Evolutionary conservation across 1,139 yeast species (phyloP).

Genomic region (Yamadazyma atmosphaerica): DNA sequence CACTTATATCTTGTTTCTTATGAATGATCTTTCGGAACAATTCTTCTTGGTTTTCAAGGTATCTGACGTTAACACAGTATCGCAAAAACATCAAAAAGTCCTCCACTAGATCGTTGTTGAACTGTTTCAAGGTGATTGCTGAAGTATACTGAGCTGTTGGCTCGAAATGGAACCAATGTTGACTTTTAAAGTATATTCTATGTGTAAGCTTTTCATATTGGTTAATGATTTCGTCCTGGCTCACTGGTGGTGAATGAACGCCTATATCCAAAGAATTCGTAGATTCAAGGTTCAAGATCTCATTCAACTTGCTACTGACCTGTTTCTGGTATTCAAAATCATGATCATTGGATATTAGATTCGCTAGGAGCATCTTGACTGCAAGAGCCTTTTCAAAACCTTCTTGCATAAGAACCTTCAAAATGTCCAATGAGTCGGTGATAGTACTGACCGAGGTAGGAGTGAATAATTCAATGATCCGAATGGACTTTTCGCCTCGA

Average conservation of each 20-base stretch:
- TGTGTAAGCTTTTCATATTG: slow-evolving; percentile 4
- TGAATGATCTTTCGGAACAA: slow-evolving; percentile 7
- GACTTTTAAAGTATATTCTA: slow-evolving; percentile 9
- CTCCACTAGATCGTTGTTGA: slow-evolving; percentile 10
- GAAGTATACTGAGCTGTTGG: not conserved
- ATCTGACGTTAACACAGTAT: slow-evolving; percentile 2
- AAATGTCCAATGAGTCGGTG: slow-evolving; percentile 26
- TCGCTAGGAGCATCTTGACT: slow-evolving; percentile 24
- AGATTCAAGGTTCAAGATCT: slow-evolving; percentile 4
- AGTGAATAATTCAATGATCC: slow-evolving; percentile 55
- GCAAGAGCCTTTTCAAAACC: slow-evolving; percentile 29
- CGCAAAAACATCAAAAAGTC: slow-evolving; percentile 12
- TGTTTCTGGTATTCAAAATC: slow-evolving; percentile 37
- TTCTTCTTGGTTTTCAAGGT: not conserved
- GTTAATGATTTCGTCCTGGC: slow-evolving; percentile 12
- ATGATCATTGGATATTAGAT: slow-evolving; percentile 19
- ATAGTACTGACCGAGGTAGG: slow-evolving; percentile 16
- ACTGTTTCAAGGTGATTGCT: not conserved
- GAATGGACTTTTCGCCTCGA: slow-evolving; percentile 45
- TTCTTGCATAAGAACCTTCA: slow-evolving; percentile 25
- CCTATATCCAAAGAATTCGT: slow-evolving; percentile 9
- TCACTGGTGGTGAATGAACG: not conserved
- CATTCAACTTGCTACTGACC: slow-evolving; percentile 10
- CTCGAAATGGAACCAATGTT: slow-evolving; percentile 5
- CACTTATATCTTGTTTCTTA: slow-evolving; percentile 7